Conservation (phyloP, 495 filamentous ascomycete species). For the Neurospora terricola region DNA sequence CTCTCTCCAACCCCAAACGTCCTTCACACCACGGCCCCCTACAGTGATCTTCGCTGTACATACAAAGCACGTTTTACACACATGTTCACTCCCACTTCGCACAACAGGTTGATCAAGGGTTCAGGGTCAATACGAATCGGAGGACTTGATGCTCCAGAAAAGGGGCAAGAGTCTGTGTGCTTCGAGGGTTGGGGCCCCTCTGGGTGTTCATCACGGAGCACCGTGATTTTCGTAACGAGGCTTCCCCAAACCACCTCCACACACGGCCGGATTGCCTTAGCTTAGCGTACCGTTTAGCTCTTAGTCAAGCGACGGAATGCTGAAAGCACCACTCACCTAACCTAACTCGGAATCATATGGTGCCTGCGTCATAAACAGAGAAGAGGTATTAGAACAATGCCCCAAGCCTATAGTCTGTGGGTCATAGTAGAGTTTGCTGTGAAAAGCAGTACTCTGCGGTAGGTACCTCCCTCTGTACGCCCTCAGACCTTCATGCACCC, state of each 20-base stretch:
- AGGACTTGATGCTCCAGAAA: not conserved
- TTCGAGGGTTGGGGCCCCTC: not conserved
- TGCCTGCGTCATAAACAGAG: not conserved
- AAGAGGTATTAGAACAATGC: not conserved
- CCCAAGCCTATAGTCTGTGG: not conserved
- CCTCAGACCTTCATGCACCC: slow-evolving; percentile 15
- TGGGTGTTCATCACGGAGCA: not conserved
- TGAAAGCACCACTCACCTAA: not conserved
- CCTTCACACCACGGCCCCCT: slow-evolving; percentile 3
- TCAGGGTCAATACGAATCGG: not conserved
- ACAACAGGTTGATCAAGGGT: not conserved
- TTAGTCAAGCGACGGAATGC: not conserved
- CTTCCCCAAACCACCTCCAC: not conserved
- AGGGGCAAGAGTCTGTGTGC: not conserved
- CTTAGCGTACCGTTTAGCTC: not conserved
- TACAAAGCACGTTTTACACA: not conserved
- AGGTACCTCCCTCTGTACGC: slow-evolving; percentile 5
- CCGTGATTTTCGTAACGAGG: not conserved
- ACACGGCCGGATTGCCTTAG: not conserved
- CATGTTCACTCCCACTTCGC: not conserved
- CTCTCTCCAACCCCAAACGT: slow-evolving; percentile 3
- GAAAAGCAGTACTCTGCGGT: slow-evolving; percentile 3
- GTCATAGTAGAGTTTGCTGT: not conserved
- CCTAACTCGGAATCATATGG: not conserved
- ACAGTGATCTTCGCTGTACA: not conserved